These are phyloP conservation scores for Sclerotinia minor DNA, from an alignment of 2,329 filamentous ascomycete species.

Conservation along the genomic window DNA sequence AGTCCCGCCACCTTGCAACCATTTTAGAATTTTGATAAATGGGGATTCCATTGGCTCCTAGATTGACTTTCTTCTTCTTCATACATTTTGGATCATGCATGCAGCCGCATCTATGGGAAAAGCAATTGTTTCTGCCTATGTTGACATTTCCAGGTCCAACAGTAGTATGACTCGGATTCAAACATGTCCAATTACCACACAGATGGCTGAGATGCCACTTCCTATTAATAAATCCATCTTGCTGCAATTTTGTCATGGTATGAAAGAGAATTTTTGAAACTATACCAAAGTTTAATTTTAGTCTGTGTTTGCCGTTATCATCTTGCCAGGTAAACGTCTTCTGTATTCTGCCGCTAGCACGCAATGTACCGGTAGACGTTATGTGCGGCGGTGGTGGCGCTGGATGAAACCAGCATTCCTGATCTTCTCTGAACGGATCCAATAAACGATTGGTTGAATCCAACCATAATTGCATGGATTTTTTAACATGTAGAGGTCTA, in stretches of 20 bases:
- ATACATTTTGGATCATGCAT: slow-evolving; percentile 35
- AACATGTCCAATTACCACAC: slow-evolving; percentile 42
- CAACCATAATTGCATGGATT: slow-evolving; percentile 32
- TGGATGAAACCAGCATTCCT: slow-evolving; percentile 37
- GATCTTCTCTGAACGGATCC: slow-evolving; percentile 29
- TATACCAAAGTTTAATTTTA: slow-evolving; percentile 36
- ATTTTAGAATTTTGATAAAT: background rate
- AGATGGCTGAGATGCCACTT: slow-evolving; percentile 41
- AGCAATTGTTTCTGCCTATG: slow-evolving; percentile 38
- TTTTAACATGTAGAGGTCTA: slow-evolving; percentile 26
- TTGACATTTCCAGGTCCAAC: slow-evolving; percentile 37
- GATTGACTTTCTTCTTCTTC: slow-evolving; percentile 34
- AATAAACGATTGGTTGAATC: slow-evolving; percentile 28
- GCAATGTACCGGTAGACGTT: slow-evolving; percentile 23
- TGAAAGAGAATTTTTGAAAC: slow-evolving; percentile 33
- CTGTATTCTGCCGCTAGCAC: slow-evolving; percentile 22
- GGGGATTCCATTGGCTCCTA: slow-evolving; percentile 31
- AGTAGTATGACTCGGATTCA: slow-evolving; percentile 38
- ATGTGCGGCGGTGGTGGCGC: slow-evolving; percentile 29
- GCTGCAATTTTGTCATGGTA: slow-evolving; percentile 34
- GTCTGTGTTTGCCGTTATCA: slow-evolving; percentile 22
- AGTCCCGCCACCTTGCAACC: background rate
- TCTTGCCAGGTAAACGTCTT: slow-evolving; percentile 32
- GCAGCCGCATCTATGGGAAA: slow-evolving; percentile 35
- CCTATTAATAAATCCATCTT: slow-evolving; percentile 37